Base-by-base conservation (phyloP, 2,329 filamentous ascomycete species). In the Malbranchea zuffiana region DNA sequence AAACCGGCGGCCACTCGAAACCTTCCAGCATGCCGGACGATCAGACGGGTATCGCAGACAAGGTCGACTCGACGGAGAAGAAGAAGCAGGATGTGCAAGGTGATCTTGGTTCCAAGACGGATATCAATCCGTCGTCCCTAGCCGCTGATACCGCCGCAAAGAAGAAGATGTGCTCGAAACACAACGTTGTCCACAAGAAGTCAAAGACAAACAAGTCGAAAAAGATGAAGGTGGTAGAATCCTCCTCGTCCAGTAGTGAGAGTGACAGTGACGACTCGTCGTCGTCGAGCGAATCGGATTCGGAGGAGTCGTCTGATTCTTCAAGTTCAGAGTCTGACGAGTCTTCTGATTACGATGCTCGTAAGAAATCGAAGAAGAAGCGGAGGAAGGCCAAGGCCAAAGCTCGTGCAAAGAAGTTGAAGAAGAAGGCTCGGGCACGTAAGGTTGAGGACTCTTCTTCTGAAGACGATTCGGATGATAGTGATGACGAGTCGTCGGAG, bases 161-260 rank as follows among this genome's bases (percentile, higher is more conserved):
- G 40, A 49, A 53, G 21, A n/a, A 46, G 3, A 37, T 41, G 11
- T 59, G 53, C 46, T 59, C 58, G 36, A 59, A 57, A 26, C 54
- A 58, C 31, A 25, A 46, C 21, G 45, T 45, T 5, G 13, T 42
- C 3, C 50, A 55, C 27, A 35, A 40, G 33, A 46, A 29, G 16
- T 16, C 27, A 6, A 50, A 32, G 19, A 21, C 20, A 35, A 45
- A 18, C 41, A 46, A 43, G 8, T 35, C 47, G 21, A 54, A 52
- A 32, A 44, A 43, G 24, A 44, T 38, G 25, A 50, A 48, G 15
- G 52, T 51, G 26, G 49, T 49, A 24, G 42, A 16, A 32, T 25
- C 16, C 32, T 45, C 34, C 45, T 50, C 45, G 11, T 47, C 38
- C 12, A 50, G 45, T 11, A 48, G 46, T 5, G 45, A 48, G 18